A percentile compares a stretch with the other conserved stretches of the same genome.
phyloP scores from a whole-genome alignment of 23 red algal genomes.

The Cyanidioschyzon merolae region DNA sequence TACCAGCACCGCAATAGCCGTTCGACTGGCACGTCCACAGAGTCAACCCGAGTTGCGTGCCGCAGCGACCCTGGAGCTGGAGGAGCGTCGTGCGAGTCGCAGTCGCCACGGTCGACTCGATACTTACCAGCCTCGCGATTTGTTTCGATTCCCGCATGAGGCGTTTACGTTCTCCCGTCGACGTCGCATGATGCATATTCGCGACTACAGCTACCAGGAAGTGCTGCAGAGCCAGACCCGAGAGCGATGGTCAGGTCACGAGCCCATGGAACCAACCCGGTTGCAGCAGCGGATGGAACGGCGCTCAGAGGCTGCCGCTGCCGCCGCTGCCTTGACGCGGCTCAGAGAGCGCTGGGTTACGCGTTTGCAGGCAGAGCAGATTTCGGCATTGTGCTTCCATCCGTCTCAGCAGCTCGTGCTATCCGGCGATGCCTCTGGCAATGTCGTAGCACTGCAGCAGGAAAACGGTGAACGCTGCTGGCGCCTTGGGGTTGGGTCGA shows the following conservation, averaged over 20 bases:
- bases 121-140: not conserved
- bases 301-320: not conserved
- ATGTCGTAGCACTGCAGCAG: not conserved
- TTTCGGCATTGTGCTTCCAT: not conserved
- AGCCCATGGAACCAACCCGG: not conserved
- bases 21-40: not conserved
- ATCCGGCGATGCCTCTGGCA: not conserved
- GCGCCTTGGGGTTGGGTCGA: not conserved
- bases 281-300: not conserved
- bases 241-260: not conserved
- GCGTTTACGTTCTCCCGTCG: not conserved
- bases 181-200: slow-evolving; percentile 2
- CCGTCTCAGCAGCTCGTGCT: not conserved
- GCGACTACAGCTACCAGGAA: not conserved
- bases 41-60: not conserved
- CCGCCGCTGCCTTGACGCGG: not conserved
- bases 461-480: not conserved
- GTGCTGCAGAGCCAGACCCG: not conserved
- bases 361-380: not conserved
- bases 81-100: not conserved
- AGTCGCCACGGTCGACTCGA: not conserved
- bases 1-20: too few species aligned
- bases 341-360: not conserved
- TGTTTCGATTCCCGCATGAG: not conserved
- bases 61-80: not conserved